Percentiles rank a stretch among this genome's conserved stretches.
Conservation (phyloP, 352 stramenopile species). For the Phytophthora agathidicida region DNA sequence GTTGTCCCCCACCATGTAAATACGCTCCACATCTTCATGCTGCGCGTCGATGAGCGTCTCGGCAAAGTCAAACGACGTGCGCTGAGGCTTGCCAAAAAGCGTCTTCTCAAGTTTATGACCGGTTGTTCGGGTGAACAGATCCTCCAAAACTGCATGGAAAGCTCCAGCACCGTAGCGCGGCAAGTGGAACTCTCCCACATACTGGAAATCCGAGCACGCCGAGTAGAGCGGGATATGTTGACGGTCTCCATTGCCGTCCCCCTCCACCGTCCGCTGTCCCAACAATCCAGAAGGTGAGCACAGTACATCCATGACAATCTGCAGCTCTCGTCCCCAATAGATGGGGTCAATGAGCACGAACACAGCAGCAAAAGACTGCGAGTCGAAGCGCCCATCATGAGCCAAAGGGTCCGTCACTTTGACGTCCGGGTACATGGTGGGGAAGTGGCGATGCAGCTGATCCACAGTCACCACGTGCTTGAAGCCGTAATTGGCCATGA, state of each 20-base stretch:
- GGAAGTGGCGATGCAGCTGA: slow-evolving; percentile 80
- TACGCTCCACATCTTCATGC: slow-evolving; percentile 61
- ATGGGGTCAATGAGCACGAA: slow-evolving; percentile 85
- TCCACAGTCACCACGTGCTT: slow-evolving; percentile 82
- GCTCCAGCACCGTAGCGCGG: slow-evolving; percentile 81
- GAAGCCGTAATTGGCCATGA: slow-evolving; percentile 86
- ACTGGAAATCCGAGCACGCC: slow-evolving; percentile 89
- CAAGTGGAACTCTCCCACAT: slow-evolving; percentile 86
- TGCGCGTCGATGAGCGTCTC: slow-evolving; percentile 81
- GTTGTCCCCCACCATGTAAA: slow-evolving; percentile 92
- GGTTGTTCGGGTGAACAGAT: slow-evolving; percentile 84
- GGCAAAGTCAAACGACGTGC: slow-evolving; percentile 75
- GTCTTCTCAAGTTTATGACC: slow-evolving; percentile 75
- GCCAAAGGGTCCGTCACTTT: slow-evolving; percentile 45
- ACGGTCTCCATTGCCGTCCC: slow-evolving; percentile 37
- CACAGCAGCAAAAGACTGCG: slow-evolving; percentile 60
- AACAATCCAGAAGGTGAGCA: slow-evolving; percentile 63
- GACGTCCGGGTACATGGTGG: slow-evolving; percentile 83
- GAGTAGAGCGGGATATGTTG: slow-evolving; percentile 84
- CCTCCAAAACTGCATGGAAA: slow-evolving; percentile 82
- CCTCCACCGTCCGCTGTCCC: slow-evolving; percentile 39
- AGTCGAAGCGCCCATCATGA: slow-evolving; percentile 59
- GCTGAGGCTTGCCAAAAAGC: slow-evolving; percentile 81
- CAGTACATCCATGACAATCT: slow-evolving; percentile 79
- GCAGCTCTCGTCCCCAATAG: slow-evolving; percentile 78